Conservation (phyloP, 805 yeast species). For the Metschnikowia amazonensis region DNA sequence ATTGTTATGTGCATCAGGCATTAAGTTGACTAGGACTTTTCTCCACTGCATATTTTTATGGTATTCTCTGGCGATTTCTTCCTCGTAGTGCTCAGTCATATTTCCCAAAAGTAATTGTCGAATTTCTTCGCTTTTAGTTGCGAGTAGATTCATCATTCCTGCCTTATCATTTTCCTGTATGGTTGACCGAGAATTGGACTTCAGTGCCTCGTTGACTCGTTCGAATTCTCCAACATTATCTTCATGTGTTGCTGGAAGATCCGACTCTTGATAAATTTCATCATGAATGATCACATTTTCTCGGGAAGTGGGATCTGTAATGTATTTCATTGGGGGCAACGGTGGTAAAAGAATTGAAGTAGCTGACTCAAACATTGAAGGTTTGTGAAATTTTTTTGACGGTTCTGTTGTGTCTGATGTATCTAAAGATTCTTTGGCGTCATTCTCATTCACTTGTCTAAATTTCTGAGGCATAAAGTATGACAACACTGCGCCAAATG, state of each 20-base stretch:
- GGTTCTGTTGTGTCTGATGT: slow-evolving; percentile 4
- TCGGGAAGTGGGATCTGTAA: slow-evolving; percentile 64
- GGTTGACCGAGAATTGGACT: background rate
- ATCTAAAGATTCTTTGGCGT: slow-evolving; percentile 2
- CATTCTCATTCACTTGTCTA: slow-evolving; percentile 10
- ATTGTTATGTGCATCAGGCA: slow-evolving; percentile 94
- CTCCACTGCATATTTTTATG: slow-evolving; percentile 85
- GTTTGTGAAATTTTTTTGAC: slow-evolving; percentile 48
- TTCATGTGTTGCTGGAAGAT: slow-evolving; percentile 30
- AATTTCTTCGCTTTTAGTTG: slow-evolving; percentile 18
- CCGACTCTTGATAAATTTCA: slow-evolving; percentile 60
- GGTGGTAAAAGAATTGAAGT: slow-evolving; percentile 77
- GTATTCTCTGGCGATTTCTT: slow-evolving; percentile 83
- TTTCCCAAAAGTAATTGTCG: slow-evolving; percentile 15
- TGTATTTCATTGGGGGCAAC: slow-evolving; percentile 62
- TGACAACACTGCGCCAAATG: slow-evolving; percentile 37
- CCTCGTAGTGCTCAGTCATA: slow-evolving; percentile 52
- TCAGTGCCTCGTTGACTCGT: background rate
- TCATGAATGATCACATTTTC: slow-evolving; percentile 77
- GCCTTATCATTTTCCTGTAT: slow-evolving; percentile 5
- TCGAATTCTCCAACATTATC: background rate
- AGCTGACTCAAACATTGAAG: slow-evolving; percentile 77
- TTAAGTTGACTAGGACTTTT: slow-evolving; percentile 77
- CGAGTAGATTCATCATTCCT: slow-evolving; percentile 16
- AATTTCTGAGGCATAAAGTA: slow-evolving; percentile 43